phyloP scores from a whole-genome alignment of 73 alveolate genomes.

The Paramecium pentaurelia region DNA sequence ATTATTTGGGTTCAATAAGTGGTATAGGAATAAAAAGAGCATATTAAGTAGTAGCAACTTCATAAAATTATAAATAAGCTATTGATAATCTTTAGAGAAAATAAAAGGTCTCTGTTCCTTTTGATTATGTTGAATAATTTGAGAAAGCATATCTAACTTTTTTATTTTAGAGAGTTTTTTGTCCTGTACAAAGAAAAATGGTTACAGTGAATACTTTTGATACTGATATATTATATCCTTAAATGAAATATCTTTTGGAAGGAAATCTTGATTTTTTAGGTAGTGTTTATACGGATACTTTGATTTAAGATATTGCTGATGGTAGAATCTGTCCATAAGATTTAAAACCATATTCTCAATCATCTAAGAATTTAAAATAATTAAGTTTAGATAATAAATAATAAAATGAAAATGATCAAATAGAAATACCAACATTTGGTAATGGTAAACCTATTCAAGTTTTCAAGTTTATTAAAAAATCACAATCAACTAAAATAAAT shows the following conservation, averaged over 20 bases:
- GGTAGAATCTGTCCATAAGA: neutral
- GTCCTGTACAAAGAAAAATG: conserved; percentile 84
- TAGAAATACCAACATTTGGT: neutral
- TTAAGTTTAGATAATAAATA: neutral
- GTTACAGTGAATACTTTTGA: conserved; percentile 68
- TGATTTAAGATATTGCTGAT: conserved; percentile 8
- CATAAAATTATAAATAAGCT: conserved; percentile 25
- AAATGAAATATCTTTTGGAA: neutral
- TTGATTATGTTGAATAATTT: conserved; percentile 80
- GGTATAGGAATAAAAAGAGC: conserved; percentile 77
- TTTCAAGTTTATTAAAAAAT: neutral
- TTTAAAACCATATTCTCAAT: neutral
- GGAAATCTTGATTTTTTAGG: conserved; percentile 6
- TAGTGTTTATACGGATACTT: neutral
- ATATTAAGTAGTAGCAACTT: conserved; percentile 21
- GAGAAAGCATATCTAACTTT: conserved; percentile 91
- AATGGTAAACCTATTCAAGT: neutral
- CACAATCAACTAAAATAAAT: neutral
- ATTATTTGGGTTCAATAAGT: conserved; percentile 86
- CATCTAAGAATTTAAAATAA: neutral
- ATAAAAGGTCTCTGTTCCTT: conserved; percentile 71
- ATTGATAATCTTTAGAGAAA: conserved; percentile 52
- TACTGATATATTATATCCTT: neutral
- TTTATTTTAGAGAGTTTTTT: conserved; percentile 87
- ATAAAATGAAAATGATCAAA: neutral